A percentile compares a stretch with the other conserved stretches of the same genome.
Conservation (phyloP, 371 early-diverging fungal species). For the Mortierella sp. region DNA sequence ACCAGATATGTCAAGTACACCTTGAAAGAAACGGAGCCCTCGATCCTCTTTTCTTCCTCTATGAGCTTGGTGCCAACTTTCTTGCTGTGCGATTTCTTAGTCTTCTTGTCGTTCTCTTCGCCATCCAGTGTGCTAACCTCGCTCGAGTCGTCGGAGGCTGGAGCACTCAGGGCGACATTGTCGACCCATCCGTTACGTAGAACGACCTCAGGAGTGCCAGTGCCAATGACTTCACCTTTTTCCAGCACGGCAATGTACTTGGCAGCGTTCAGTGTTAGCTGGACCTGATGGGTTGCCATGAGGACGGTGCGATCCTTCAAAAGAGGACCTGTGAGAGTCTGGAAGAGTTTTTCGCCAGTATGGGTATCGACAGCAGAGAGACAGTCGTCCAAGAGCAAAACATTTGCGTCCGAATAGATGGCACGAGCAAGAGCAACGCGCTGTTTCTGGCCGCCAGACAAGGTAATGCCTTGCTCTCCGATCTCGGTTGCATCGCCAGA, state of each 20-base stretch:
- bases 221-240: slow-evolving; percentile 63
- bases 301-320: slow-evolving; percentile 83
- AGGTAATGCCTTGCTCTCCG: slow-evolving; percentile 86
- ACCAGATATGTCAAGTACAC: slow-evolving; percentile 73
- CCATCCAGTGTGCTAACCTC: slow-evolving; percentile 32
- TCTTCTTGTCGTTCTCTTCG: slow-evolving; percentile 35
- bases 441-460: slow-evolving; percentile 84
- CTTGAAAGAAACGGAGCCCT: slow-evolving; percentile 70
- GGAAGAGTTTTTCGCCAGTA: slow-evolving; percentile 86
- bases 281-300: slow-evolving; percentile 90
- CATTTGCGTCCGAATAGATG: slow-evolving; percentile 78
- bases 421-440: slow-evolving; percentile 87
- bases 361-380: slow-evolving; percentile 88
- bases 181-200: slow-evolving; percentile 62
- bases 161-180: slow-evolving; percentile 51
- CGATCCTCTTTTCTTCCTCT: slow-evolving; percentile 74
- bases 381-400: slow-evolving; percentile 85
- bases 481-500: slow-evolving; percentile 93
- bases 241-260: slow-evolving; percentile 73
- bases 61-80: slow-evolving; percentile 66
- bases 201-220: slow-evolving; percentile 59
- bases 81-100: slow-evolving; percentile 53
- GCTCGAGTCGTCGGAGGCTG: slow-evolving; percentile 16
- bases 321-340: slow-evolving; percentile 71
- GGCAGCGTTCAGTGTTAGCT: slow-evolving; percentile 76